A percentile compares a stretch with the other conserved stretches of the same genome.
Conservation (phyloP, 1,284 basidiomycete genomes). For the Caloboletus inedulis region DNA sequence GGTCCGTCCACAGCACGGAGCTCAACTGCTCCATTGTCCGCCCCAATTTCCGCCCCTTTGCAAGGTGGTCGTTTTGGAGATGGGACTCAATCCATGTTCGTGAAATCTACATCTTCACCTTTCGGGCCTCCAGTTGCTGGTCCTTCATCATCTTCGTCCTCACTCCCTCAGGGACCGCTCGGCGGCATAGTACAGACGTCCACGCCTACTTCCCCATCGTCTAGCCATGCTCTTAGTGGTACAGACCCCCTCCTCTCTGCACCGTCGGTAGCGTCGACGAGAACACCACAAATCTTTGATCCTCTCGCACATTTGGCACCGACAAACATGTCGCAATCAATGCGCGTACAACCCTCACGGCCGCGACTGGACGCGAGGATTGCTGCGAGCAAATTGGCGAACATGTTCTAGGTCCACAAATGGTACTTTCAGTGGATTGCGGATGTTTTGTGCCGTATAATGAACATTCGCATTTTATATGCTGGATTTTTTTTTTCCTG, state of each 20-base stretch:
- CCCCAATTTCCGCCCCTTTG: slow-evolving; percentile 40
- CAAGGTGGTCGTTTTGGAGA: slow-evolving; percentile 65
- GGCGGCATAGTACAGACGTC: slow-evolving; percentile 15
- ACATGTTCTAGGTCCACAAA: slow-evolving; percentile 60
- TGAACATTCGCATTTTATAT: slow-evolving; percentile 12
- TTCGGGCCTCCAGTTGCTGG: slow-evolving; percentile 30
- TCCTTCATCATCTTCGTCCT: slow-evolving; percentile 28
- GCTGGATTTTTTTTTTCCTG: slow-evolving; percentile 21
- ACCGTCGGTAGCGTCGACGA: slow-evolving; percentile 19
- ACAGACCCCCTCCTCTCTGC: slow-evolving; percentile 20
- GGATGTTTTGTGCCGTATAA: slow-evolving; percentile 5
- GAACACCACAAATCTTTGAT: slow-evolving; percentile 42
- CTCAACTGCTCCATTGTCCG: slow-evolving; percentile 24
- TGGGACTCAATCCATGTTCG: slow-evolving; percentile 74
- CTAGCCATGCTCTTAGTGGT: slow-evolving; percentile 19
- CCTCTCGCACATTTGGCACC: slow-evolving; percentile 60
- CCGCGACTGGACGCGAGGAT: slow-evolving; percentile 73
- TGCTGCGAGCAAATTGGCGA: slow-evolving; percentile 84
- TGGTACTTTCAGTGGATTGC: neutral
- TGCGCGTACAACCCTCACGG: slow-evolving; percentile 64
- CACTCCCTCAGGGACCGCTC: slow-evolving; percentile 33
- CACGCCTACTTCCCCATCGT: slow-evolving; percentile 2
- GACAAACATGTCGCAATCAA: slow-evolving; percentile 59
- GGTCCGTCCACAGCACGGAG: slow-evolving; percentile 33
- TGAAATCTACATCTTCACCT: slow-evolving; percentile 45